Conservation (phyloP, 148 eudicot species). For the Bassia scoparia region DNA sequence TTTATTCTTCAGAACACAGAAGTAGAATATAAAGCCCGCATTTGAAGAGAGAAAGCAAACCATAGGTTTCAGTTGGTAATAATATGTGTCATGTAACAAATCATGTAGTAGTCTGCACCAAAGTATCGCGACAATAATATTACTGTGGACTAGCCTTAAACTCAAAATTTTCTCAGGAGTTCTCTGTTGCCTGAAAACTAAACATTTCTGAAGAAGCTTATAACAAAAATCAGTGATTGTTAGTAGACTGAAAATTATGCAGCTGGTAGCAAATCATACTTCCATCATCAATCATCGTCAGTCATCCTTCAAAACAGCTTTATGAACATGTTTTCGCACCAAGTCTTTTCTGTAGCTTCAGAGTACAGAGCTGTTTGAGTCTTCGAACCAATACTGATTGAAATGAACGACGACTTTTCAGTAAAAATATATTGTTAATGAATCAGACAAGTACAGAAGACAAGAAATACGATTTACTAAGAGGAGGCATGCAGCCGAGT, state of each 20-base stretch:
- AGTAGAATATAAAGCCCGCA: too few relatives aligned
- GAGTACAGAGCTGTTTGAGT: not conserved
- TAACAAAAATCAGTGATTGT: not conserved
- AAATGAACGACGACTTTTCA: constrained; percentile 11
- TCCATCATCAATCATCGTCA: constrained; percentile 31
- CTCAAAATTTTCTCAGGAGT: not conserved
- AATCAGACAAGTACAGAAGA: not conserved
- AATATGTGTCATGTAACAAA: not conserved
- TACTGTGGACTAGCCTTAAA: not conserved
- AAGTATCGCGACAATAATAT: not conserved
- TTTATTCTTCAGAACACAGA: too few relatives aligned
- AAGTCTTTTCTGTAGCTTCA: not conserved
- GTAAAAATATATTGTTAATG: not conserved
- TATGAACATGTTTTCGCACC: not conserved
- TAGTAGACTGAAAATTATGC: constrained; percentile 8
- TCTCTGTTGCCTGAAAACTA: not conserved
- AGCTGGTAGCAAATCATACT: constrained; percentile 35
- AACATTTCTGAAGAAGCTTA: not conserved
- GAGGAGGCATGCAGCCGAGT: too few relatives aligned
- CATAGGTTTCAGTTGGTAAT: too few relatives aligned
- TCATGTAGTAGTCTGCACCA: not conserved
- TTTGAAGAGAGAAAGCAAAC: too few relatives aligned
- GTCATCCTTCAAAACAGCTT: constrained; percentile 18
- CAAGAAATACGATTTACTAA: too few relatives aligned
- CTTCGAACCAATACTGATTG: not conserved